A percentile compares a stretch with the other conserved stretches of the same genome.
Evolutionary conservation across 108 stramenopile genomes (phyloP).

Genomic region (Stephanodiscus triporus): DNA sequence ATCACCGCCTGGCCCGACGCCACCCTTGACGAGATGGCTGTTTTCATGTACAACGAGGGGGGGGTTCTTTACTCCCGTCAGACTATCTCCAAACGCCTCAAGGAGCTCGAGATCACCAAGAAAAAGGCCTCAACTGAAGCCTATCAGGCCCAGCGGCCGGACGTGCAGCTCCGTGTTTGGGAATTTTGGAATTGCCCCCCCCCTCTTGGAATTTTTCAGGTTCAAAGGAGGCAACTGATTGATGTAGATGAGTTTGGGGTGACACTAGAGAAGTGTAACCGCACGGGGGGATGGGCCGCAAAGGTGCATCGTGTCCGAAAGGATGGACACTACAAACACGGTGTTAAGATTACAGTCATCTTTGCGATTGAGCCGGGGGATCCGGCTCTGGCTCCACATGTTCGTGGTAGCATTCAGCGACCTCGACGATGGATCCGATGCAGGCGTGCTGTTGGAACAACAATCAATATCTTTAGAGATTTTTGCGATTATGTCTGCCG

Average conservation of each 20-base stretch:
- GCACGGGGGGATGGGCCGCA: not conserved
- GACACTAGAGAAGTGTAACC: slow-evolving; percentile 14
- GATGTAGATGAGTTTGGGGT: slow-evolving; percentile 25
- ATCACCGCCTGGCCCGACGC: not conserved
- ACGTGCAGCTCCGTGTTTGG: not conserved
- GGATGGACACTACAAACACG: slow-evolving; percentile 14
- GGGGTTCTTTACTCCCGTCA: slow-evolving; percentile 3
- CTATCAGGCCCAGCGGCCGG: slow-evolving; percentile 9
- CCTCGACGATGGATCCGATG: slow-evolving; percentile 14
- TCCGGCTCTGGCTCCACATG: not conserved
- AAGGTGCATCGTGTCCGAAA: slow-evolving; percentile 3
- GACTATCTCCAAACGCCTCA: not conserved
- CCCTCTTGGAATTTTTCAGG: slow-evolving; percentile 7
- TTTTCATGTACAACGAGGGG: slow-evolving; percentile 21
- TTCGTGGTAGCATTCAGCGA: not conserved
- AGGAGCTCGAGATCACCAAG: slow-evolving; percentile 6
- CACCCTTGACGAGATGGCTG: not conserved
- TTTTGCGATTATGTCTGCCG: slow-evolving; percentile 6
- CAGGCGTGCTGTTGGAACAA: slow-evolving; percentile 4
- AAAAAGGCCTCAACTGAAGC: not conserved
- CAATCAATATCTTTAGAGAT: slow-evolving; percentile 7
- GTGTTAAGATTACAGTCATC: not conserved
- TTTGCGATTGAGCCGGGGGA: slow-evolving; percentile 15
- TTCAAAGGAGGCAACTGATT: not conserved
- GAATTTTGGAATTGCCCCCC: slow-evolving; percentile 13